Conservation (phyloP, 192 early-diverging fungal genomes). For the Podila minutissima region DNA sequence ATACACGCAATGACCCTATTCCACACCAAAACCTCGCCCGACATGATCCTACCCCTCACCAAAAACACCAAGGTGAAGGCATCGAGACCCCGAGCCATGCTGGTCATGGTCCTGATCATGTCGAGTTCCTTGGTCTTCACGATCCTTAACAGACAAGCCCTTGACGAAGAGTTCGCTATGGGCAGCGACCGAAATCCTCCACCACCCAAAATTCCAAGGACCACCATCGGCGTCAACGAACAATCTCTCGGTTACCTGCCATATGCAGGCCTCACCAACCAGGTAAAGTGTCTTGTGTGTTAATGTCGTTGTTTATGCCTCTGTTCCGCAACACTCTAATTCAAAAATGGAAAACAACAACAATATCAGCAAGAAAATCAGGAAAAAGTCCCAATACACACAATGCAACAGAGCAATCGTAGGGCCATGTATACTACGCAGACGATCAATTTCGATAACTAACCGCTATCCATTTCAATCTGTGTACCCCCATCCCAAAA, state of each 20-base stretch:
- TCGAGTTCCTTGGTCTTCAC: background rate
- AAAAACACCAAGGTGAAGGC: background rate
- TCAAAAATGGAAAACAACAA: too few species aligned
- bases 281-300: background rate
- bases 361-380: too few species aligned
- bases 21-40: background rate
- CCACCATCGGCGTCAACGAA: background rate
- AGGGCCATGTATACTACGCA: too few species aligned
- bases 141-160: background rate
- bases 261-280: constrained; percentile 6
- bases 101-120: background rate
- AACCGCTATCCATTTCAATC: too few species aligned
- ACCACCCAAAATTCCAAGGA: background rate
- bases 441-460: too few species aligned
- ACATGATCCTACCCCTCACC: background rate
- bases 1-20: background rate
- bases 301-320: background rate
- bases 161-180: background rate
- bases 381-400: too few species aligned
- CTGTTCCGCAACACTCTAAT: background rate
- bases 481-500: too few species aligned
- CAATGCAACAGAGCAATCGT: too few species aligned
- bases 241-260: background rate
- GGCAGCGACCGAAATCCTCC: too few species aligned
- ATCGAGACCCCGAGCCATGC: background rate